phyloP scores from a whole-genome alignment of 306 rosid species.

The Alnus rubra region DNA sequence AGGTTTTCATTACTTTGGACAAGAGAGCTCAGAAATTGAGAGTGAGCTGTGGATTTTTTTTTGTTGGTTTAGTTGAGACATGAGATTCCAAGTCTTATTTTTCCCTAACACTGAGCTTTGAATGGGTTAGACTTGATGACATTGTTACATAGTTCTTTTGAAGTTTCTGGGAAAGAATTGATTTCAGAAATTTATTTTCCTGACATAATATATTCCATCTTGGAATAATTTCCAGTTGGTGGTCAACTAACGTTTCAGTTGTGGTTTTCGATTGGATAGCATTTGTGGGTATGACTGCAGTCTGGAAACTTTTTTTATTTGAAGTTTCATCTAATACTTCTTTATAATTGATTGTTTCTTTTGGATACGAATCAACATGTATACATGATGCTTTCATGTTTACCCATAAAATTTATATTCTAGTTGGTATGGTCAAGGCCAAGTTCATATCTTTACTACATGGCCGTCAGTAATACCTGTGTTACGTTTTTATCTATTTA shows the following conservation, averaged over 20 bases:
- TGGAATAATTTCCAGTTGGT: background rate
- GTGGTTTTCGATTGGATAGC: background rate
- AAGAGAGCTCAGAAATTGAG: conserved; percentile 5
- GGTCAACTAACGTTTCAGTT: background rate
- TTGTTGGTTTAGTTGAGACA: background rate
- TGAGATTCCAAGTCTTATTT: background rate
- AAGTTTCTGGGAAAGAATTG: background rate
- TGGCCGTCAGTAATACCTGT: background rate
- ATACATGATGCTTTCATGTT: background rate
- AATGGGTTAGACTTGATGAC: background rate
- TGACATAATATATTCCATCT: too few species aligned
- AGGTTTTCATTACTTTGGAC: background rate
- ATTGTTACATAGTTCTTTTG: background rate
- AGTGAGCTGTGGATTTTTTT: background rate
- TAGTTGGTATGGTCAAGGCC: background rate
- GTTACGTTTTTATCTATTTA: background rate
- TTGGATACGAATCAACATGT: background rate
- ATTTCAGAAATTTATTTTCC: background rate
- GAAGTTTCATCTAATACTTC: background rate
- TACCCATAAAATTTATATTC: background rate
- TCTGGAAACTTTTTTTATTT: background rate
- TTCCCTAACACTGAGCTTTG: background rate
- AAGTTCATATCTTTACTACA: background rate
- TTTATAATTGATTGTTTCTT: background rate
- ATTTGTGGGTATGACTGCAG: background rate